Evolutionary conservation across 2,329 filamentous ascomycete genomes (phyloP).

Genomic region (Aspergillus pseudoviridinutans): DNA sequence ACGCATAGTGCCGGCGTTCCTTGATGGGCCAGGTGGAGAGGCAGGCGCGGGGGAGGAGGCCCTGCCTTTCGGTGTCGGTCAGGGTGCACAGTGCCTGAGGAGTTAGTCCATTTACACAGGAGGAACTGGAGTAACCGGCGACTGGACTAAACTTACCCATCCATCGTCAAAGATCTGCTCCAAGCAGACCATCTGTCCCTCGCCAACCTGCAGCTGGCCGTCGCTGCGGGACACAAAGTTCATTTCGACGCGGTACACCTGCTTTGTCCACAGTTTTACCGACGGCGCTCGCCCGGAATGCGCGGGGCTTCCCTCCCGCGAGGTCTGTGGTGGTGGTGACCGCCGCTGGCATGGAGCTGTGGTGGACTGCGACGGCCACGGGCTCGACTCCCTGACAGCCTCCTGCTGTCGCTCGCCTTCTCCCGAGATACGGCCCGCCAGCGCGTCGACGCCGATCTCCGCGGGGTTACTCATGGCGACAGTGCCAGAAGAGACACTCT

Average conservation of each 20-base stretch:
- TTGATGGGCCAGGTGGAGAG: neutral
- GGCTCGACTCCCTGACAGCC: neutral
- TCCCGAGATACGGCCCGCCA: neutral
- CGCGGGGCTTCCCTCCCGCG: neutral
- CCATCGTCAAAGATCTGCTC: neutral
- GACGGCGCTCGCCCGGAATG: neutral
- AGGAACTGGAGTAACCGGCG: too few relatives aligned
- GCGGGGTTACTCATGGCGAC: neutral
- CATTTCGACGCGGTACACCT: neutral
- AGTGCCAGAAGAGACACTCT: neutral
- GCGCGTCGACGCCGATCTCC: neutral
- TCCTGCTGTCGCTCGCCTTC: neutral
- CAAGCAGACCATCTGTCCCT: neutral
- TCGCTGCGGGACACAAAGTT: neutral
- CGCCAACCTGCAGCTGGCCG: neutral
- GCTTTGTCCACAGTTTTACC: neutral
- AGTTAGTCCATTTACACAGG: neutral
- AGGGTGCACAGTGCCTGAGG: neutral
- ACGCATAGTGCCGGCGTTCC: neutral
- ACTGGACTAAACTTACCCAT: neutral
- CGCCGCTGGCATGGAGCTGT: neutral
- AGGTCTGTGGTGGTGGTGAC: neutral
- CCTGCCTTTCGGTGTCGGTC: neutral
- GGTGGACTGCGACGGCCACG: neutral
- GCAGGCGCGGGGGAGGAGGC: neutral